phyloP scores from a whole-genome alignment of 768 basidiomycete genomes.

The Tulasnella sp. region DNA sequence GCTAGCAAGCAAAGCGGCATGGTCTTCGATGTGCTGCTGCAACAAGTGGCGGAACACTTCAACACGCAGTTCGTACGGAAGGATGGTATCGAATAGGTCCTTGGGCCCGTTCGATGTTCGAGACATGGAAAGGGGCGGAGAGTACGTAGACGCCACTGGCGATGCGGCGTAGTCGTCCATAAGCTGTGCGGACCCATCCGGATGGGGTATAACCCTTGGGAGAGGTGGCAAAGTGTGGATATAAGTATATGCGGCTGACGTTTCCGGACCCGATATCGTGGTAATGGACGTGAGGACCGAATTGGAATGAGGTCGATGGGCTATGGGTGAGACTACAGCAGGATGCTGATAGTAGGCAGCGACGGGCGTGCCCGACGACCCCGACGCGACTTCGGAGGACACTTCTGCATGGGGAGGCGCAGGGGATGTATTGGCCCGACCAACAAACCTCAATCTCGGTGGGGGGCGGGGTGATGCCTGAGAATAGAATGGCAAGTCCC shows the following conservation, averaged over 20 bases:
- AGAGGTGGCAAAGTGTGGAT: conserved; percentile 9
- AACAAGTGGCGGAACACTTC: conserved; percentile 3
- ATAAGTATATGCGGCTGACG: conserved; percentile 1
- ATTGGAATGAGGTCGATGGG: not conserved
- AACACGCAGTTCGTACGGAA: conserved; percentile 14
- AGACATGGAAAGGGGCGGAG: not conserved
- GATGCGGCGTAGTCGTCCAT: not conserved
- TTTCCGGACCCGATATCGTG: not conserved
- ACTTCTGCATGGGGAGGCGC: not conserved
- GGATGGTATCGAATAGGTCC: conserved; percentile 3
- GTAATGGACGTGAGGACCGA: conserved; percentile 6
- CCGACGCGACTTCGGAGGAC: not conserved
- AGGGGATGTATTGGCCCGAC: conserved; percentile 8
- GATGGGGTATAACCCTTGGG: conserved; percentile 1
- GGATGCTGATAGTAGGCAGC: not conserved
- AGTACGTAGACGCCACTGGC: not conserved
- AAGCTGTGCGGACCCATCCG: not conserved
- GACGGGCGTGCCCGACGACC: not conserved
- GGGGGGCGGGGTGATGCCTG: not conserved
- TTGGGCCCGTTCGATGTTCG: not conserved
- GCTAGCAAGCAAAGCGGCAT: conserved; percentile 18
- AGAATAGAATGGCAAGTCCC: not conserved
- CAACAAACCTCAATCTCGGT: conserved; percentile 7
- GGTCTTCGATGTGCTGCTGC: conserved; percentile 2
- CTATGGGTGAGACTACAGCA: not conserved